These are phyloP conservation scores for Phytopythium helicoides DNA, from an alignment of 352 stramenopile genomes.

Conservation along the genomic window DNA sequence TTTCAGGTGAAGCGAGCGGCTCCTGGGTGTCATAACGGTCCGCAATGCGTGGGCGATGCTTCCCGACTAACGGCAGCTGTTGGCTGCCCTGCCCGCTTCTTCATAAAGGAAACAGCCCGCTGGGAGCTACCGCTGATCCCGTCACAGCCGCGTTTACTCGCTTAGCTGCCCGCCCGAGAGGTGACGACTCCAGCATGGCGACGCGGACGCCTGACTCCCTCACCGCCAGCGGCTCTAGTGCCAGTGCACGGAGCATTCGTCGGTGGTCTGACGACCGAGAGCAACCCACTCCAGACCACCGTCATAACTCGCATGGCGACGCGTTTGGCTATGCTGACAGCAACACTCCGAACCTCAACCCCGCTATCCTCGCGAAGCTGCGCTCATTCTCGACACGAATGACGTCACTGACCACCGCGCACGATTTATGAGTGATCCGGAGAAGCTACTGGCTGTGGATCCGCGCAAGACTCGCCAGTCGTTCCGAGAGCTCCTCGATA, in stretches of 20 bases:
- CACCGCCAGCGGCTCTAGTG: slow-evolving; percentile 3
- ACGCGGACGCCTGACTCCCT: slow-evolving; percentile 2
- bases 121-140: too few relatives aligned
- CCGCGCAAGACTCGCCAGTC: slow-evolving; percentile 36
- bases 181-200: not conserved
- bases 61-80: too few relatives aligned
- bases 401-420: slow-evolving; percentile 12
- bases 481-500: slow-evolving; percentile 29
- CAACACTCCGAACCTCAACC: slow-evolving; percentile 16
- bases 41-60: too few relatives aligned
- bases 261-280: slow-evolving; percentile 2
- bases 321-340: slow-evolving; percentile 22
- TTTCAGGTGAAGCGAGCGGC: too few relatives aligned
- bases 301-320: slow-evolving; percentile 7
- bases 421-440: slow-evolving; percentile 32
- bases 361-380: slow-evolving; percentile 4
- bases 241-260: slow-evolving; percentile 1
- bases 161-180: too few relatives aligned
- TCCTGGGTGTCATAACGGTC: too few relatives aligned
- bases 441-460: slow-evolving; percentile 29
- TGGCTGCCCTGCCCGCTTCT: too few relatives aligned
- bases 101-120: too few relatives aligned
- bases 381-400: not conserved
- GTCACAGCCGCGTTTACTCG: too few relatives aligned
- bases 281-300: slow-evolving; percentile 3